Evolutionary conservation across 768 basidiomycete genomes (phyloP), one percentile per base, ranked within the genome.

Genomic region (Dacryopinax spathularia): DNA sequence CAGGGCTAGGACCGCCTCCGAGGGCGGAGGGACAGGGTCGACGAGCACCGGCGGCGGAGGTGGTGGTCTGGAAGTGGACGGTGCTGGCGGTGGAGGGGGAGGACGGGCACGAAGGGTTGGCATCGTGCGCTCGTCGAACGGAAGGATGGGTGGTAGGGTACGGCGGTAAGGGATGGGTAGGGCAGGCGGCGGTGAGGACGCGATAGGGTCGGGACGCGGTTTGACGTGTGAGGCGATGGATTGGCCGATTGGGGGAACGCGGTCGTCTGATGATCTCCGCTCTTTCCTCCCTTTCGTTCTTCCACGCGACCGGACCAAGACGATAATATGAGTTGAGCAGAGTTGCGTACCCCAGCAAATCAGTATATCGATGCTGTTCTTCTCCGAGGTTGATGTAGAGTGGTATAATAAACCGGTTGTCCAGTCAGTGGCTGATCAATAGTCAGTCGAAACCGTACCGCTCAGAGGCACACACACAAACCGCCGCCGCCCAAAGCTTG

Each of bases 1-100:
- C 61, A 96, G 84, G 2, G 39, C 48, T 34, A 68, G 64, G 37
- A 75, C 63, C 60, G 74, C 63, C 16, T 73, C 72, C 22, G 73
- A 74, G 2, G 65, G 39, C 13, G 68, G 65, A 12, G 64, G 56
- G 2, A 60, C 35, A 27, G 13, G 48, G 48, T 56, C 48, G 29
- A 56, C 3, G 48, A 29, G 10, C 5, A 56, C 9, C 5, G 48
- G 48, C 25, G 69, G 67, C 13, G 67, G 66, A n/a, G 70, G 69
- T 13, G 71, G 63, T 18, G 60, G 25, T 25, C 67, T 66, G n/a
- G 44, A 18, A 22, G 65, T 35, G n/a, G 70, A 31, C 7, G 70
- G 68, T 3, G 68, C 69, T n/a, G 31, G 36, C 1, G 67, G 35
- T 16, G 66, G 65, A 34, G 34, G 36, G 15, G 60, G 36, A 5